Conservation (phyloP, 2,329 filamentous ascomycete genomes). For the Neoarthrinium moseri region DNA sequence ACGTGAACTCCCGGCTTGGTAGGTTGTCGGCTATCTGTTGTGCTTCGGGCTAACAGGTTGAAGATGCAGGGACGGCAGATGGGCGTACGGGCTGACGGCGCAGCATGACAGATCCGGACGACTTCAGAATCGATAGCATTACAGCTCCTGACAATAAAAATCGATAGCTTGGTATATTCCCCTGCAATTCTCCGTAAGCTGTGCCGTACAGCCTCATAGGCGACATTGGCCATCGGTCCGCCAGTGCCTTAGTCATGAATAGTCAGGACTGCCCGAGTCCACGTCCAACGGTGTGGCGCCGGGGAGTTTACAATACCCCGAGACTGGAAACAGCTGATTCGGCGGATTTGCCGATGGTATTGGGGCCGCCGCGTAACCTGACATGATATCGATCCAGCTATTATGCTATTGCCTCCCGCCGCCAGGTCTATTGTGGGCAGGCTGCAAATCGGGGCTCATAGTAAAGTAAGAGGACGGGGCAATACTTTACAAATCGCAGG, state of each 20-base stretch:
- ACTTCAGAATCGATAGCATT: too few relatives aligned
- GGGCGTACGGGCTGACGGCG: background rate
- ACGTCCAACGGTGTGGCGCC: background rate
- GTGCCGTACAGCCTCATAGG: slow-evolving; percentile 1
- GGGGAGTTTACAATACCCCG: background rate
- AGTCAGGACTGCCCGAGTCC: background rate
- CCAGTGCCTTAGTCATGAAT: background rate
- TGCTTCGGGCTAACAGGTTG: background rate
- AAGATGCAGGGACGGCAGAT: background rate
- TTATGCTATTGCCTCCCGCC: background rate
- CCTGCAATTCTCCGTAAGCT: background rate
- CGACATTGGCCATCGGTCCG: background rate
- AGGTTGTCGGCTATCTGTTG: background rate
- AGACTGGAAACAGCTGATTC: slow-evolving; percentile 1
- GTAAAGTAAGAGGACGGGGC: slow-evolving; percentile 2
- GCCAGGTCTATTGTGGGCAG: background rate
- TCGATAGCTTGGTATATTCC: background rate
- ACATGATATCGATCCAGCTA: slow-evolving; percentile 1
- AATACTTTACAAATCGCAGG: background rate
- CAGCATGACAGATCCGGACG: background rate
- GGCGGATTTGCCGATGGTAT: background rate
- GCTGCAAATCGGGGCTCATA: background rate
- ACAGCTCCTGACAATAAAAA: too few relatives aligned
- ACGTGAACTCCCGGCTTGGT: background rate
- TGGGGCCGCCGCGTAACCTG: slow-evolving; percentile 1